Base-by-base conservation (phyloP, 352 stramenopile genomes). In the Heterotrichella gracilis region DNA sequence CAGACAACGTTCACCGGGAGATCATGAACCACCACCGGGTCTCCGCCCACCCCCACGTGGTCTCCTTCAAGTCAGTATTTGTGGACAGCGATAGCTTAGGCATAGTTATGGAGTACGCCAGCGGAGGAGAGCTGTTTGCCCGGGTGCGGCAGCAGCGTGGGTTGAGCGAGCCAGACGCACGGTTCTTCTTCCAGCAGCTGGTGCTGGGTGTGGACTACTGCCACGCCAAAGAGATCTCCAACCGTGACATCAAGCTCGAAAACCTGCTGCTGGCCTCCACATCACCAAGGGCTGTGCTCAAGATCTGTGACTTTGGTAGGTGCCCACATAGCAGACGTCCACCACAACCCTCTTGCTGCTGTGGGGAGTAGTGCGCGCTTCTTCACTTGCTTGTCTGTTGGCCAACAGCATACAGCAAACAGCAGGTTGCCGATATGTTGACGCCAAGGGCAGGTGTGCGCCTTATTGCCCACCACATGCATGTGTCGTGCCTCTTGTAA, bases 61-160 rank as follows among this genome's bases (percentile, higher is more conserved):
- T 69, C 3, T 9, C 3, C 21, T 20, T 69, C 21, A 3, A 24
- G 22, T 21, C 25, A 14, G 3, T 32, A 3, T 22, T 72, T 24
- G 68, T 69, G 41, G 72, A 74, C 70, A 70, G 69, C 19, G 25
- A 20, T 20, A 41, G 41, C 23, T 69, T 92, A 71, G 90, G 91
- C 78, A 92, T 93, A 63, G 81, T 92, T 70, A 92, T 93, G 85
- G 85, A 93, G 74, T 90, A 85, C 76, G 92, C 84, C 73, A 80
- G 86, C 68, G 84, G 84, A 25, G 84, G 84, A 64, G 84, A 91
- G 69, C 74, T 91, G 25, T 83, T 83, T 25, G 72, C 71, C 25
- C 40, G 69, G 23, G 73, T 74, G n/a, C 69, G 69, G 20, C 69
- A 69, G 25, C 75, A 74, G 21, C 73, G 78, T 21, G 70, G 74